Percentiles rank a stretch among this genome's conserved stretches.
Conservation (phyloP, 23 red algal genomes). For the Gracilaria domingensis region DNA sequence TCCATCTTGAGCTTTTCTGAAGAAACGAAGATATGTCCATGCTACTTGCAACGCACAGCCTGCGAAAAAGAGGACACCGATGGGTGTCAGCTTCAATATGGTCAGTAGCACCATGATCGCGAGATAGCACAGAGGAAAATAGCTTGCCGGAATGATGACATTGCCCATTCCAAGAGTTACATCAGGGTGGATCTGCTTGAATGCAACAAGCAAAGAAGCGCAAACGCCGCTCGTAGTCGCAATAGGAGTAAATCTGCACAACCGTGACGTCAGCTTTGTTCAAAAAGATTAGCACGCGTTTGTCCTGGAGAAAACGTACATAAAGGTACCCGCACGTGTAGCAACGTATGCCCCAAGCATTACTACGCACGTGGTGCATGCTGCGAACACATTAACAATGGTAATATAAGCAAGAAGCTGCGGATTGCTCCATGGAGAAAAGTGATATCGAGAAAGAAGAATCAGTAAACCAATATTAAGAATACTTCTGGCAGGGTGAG, state of each 20-base stretch:
- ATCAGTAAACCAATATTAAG: slow-evolving; percentile 19
- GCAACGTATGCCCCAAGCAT: slow-evolving; percentile 44
- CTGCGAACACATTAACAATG: slow-evolving; percentile 35
- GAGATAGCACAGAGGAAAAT: slow-evolving; percentile 36
- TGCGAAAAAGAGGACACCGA: slow-evolving; percentile 47
- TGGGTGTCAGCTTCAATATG: neutral
- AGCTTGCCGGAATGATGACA: slow-evolving; percentile 37
- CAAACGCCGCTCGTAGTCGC: slow-evolving; percentile 59
- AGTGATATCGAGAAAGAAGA: neutral
- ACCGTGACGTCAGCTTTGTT: neutral
- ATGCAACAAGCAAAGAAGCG: slow-evolving; percentile 47
- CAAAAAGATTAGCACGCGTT: neutral
- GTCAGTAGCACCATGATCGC: neutral
- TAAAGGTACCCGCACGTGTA: slow-evolving; percentile 10
- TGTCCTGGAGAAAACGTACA: slow-evolving; percentile 28
- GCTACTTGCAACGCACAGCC: slow-evolving; percentile 21
- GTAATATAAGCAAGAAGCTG: slow-evolving; percentile 7
- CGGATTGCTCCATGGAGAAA: slow-evolving; percentile 17
- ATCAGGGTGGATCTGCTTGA: slow-evolving; percentile 76
- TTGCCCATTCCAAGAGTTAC: neutral
- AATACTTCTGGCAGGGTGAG: neutral
- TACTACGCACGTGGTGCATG: slow-evolving; percentile 7
- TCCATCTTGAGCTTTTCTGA: slow-evolving; percentile 33
- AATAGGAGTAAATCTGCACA: slow-evolving; percentile 68
- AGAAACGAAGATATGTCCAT: slow-evolving; percentile 84